Evolutionary conservation across 495 filamentous ascomycete species (phyloP).

Genomic region (Aspergillus affinis): DNA sequence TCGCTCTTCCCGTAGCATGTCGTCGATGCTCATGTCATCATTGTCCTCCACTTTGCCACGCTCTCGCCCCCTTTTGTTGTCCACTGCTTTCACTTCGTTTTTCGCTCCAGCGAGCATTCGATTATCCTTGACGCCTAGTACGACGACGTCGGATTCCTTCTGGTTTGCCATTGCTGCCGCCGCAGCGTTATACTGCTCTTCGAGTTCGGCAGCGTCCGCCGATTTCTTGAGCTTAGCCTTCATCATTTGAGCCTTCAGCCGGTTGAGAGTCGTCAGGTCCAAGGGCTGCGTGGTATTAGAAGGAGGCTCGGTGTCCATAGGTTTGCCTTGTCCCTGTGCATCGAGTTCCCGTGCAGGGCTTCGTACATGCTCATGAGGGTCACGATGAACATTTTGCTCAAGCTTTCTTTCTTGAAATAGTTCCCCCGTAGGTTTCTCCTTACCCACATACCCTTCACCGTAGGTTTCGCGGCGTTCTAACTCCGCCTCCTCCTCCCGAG

Average conservation of each 20-base stretch:
- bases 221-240: slow-evolving; percentile 82
- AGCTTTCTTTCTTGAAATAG: slow-evolving; percentile 74
- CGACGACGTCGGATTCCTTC: slow-evolving; percentile 65
- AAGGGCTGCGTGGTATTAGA: slow-evolving; percentile 48
- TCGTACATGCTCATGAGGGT: slow-evolving; percentile 28
- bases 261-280: slow-evolving; percentile 79
- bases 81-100: slow-evolving; percentile 72
- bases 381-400: slow-evolving; percentile 44
- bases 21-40: slow-evolving; percentile 92
- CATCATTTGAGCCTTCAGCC: slow-evolving; percentile 88
- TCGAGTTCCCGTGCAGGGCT: slow-evolving; percentile 46
- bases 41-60: slow-evolving; percentile 82
- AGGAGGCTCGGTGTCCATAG: slow-evolving; percentile 42
- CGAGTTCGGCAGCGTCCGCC: slow-evolving; percentile 72
- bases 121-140: slow-evolving; percentile 84
- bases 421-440: slow-evolving; percentile 86
- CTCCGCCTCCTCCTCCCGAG: slow-evolving; percentile 92
- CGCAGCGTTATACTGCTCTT: slow-evolving; percentile 79
- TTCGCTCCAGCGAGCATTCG: slow-evolving; percentile 74
- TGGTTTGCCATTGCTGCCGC: slow-evolving; percentile 57
- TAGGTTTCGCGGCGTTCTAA: slow-evolving; percentile 82
- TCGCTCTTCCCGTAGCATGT: slow-evolving; percentile 93
- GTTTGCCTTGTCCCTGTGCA: slow-evolving; percentile 39
- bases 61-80: slow-evolving; percentile 75
- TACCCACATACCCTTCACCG: slow-evolving; percentile 80